Percentiles rank a stretch among this genome's conserved stretches.
Evolutionary conservation across 1,139 yeast genomes (phyloP).

Genomic region (Zygoascus sp.): DNA sequence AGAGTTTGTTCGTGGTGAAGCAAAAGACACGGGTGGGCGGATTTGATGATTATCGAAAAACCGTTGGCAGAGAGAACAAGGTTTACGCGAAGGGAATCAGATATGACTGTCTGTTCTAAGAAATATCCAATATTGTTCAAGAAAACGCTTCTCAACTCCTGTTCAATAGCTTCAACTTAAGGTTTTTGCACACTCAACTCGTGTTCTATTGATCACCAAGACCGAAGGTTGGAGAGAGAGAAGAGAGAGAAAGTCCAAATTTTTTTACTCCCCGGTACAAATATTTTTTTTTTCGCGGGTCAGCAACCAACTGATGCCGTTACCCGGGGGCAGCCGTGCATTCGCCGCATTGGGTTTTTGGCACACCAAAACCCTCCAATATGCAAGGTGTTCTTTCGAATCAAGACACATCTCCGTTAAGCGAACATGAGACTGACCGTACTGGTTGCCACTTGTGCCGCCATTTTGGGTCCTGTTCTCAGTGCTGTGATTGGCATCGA

Average conservation of each 20-base stretch:
- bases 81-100: background rate
- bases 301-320: background rate
- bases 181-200: background rate
- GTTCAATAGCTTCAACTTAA: background rate
- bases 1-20: background rate
- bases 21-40: background rate
- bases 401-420: too few relatives aligned
- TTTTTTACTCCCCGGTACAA: background rate
- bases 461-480: constrained; percentile 12
- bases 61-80: background rate
- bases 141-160: constrained; percentile 6
- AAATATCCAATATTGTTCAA: background rate
- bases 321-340: constrained; percentile 8
- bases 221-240: constrained; percentile 6
- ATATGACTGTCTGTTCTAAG: background rate
- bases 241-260: constrained; percentile 4
- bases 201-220: constrained; percentile 8
- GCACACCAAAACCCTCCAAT: background rate
- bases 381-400: background rate
- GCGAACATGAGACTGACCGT: background rate
- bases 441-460: background rate
- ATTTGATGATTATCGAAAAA: background rate
- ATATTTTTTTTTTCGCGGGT: constrained; percentile 6
- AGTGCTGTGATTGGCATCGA: constrained; percentile 80
- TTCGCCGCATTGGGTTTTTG: background rate